Evolutionary conservation across 179 eudicot genomes (phyloP).

Genomic region (Beta macrorhiza): DNA sequence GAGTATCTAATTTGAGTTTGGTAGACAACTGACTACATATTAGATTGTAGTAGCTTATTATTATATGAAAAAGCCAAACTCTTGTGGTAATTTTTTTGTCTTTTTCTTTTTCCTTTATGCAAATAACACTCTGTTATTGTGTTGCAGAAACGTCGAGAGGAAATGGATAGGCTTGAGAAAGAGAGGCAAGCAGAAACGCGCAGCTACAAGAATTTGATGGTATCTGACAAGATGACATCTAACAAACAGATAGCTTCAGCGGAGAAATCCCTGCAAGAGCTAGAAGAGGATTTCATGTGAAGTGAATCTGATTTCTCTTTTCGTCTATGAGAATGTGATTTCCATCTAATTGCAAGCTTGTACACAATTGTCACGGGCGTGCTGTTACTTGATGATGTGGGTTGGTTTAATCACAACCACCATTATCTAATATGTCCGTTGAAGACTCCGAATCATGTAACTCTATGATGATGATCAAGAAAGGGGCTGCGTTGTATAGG

Average conservation of each 20-base stretch:
- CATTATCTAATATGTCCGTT: constrained; percentile 16
- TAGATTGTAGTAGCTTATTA: too few relatives aligned
- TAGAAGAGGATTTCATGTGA: constrained; percentile 97
- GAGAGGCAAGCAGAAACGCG: constrained; percentile 84
- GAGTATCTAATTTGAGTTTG: too few relatives aligned
- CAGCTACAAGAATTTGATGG: constrained; percentile 98
- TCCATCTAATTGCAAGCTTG: constrained; percentile 20
- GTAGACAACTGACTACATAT: too few relatives aligned
- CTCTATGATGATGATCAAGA: constrained; percentile 24
- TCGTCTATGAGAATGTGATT: background rate
- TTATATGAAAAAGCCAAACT: background rate
- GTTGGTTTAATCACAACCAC: constrained; percentile 8
- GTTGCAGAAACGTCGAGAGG: constrained; percentile 84
- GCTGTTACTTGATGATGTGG: constrained; percentile 13
- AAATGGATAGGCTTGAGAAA: constrained; percentile 85
- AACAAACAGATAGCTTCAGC: constrained; percentile 86
- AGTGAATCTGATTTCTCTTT: background rate
- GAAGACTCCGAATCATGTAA: constrained; percentile 24
- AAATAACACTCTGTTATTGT: too few relatives aligned
- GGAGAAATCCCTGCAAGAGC: constrained; percentile 81
- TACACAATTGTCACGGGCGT: constrained; percentile 16
- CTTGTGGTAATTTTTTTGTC: background rate
- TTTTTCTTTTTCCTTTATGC: too few relatives aligned
- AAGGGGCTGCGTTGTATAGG: constrained; percentile 22
- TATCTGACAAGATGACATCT: constrained; percentile 97